Evolutionary conservation across 352 stramenopile genomes (phyloP).

Genomic region (Pythium rishiriense): DNA sequence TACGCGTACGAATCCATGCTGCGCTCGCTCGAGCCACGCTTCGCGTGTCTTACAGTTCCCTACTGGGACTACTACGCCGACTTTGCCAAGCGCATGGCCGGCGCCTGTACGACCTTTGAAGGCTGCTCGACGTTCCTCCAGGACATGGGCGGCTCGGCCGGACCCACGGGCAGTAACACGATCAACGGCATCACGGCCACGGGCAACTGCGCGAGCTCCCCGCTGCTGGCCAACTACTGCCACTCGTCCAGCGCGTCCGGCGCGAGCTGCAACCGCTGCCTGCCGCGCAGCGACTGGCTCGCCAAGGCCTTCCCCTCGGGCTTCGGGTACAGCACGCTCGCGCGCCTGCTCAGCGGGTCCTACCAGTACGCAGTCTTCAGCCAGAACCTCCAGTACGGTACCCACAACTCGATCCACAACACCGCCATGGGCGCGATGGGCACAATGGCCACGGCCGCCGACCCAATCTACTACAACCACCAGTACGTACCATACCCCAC

Average conservation of each 20-base stretch:
- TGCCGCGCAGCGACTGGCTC: slow-evolving; percentile 58
- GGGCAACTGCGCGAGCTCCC: slow-evolving; percentile 29
- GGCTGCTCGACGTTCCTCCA: slow-evolving; percentile 63
- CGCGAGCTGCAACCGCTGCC: slow-evolving; percentile 43
- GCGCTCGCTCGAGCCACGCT: slow-evolving; percentile 54
- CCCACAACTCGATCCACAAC: slow-evolving; percentile 77
- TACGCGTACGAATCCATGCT: slow-evolving; percentile 81
- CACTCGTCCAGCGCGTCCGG: slow-evolving; percentile 40
- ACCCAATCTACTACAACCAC: slow-evolving; percentile 77
- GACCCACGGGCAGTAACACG: slow-evolving; percentile 9
- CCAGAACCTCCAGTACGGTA: slow-evolving; percentile 54
- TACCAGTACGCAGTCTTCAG: slow-evolving; percentile 52
- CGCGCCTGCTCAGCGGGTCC: slow-evolving; percentile 43
- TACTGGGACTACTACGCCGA: slow-evolving; percentile 84
- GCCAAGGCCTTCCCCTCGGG: slow-evolving; percentile 46
- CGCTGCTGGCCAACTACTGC: slow-evolving; percentile 43
- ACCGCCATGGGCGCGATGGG: slow-evolving; percentile 32
- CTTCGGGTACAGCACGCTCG: slow-evolving; percentile 55
- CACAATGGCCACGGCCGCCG: slow-evolving; percentile 54
- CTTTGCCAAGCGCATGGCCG: slow-evolving; percentile 43
- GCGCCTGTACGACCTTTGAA: slow-evolving; percentile 44
- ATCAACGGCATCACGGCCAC: slow-evolving; percentile 29
- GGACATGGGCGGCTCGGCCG: slow-evolving; percentile 55
- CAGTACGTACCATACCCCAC: slow-evolving; percentile 65
- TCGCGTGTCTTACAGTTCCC: slow-evolving; percentile 67